Conservation (phyloP, 495 filamentous ascomycete genomes). For the Hypoxylon fuscum region DNA sequence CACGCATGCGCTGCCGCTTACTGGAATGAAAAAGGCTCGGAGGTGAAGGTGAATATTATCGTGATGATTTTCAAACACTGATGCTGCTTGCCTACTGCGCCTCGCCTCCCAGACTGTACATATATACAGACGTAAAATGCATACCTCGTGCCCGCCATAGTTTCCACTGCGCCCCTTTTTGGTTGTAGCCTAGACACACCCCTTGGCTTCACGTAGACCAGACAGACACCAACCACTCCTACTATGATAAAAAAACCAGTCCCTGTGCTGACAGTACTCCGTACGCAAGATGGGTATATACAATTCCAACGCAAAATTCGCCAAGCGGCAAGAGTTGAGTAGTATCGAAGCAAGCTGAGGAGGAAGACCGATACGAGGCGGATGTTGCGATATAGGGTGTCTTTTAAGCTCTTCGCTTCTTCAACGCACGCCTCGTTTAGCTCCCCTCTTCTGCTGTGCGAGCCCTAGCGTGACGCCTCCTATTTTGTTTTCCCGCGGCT, state of each 20-base stretch:
- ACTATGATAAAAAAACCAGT: too few species aligned
- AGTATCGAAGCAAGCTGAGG: neutral
- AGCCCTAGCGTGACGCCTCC: neutral
- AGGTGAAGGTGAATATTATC: conserved; percentile 2
- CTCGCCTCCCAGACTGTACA: conserved; percentile 4
- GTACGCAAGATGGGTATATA: conserved; percentile 33
- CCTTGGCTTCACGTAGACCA: neutral
- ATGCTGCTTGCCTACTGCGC: conserved; percentile 9
- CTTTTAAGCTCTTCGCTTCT: neutral
- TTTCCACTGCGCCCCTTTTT: neutral
- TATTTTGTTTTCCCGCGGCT: conserved; percentile 2
- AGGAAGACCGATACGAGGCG: neutral
- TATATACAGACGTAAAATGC: conserved; percentile 21
- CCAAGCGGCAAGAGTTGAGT: neutral
- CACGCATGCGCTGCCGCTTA: too few species aligned
- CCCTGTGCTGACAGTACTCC: conserved; percentile 1
- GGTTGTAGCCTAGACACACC: neutral
- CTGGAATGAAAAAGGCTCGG: too few species aligned
- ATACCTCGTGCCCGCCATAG: neutral
- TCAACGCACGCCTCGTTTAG: too few species aligned
- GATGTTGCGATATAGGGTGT: conserved; percentile 6
- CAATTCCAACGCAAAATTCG: conserved; percentile 11
- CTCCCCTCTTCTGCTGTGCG: neutral
- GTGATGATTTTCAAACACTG: conserved; percentile 7
- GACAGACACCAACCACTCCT: neutral